Percentiles rank a stretch among this genome's conserved stretches.
These are phyloP conservation scores for Ogataea naganishii DNA, from an alignment of 805 yeast species.

Conservation along the genomic window DNA sequence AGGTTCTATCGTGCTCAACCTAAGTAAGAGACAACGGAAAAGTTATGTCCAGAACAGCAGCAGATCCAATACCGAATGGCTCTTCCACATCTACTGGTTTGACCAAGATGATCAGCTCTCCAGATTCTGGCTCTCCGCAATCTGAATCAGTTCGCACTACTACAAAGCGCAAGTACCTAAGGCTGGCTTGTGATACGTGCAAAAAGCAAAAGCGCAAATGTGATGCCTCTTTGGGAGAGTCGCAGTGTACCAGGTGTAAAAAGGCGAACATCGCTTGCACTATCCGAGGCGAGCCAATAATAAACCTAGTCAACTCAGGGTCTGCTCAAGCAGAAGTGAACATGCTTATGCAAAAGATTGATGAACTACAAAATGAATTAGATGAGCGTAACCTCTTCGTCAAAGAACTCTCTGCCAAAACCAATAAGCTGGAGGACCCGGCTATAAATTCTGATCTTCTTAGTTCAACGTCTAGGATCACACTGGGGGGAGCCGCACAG, in stretches of 20 bases:
- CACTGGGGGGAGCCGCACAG: constrained; percentile 1
- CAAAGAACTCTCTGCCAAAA: not conserved
- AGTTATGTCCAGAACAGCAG: no score
- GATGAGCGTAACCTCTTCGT: constrained; percentile 1
- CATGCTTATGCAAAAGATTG: not conserved
- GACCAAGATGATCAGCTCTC: no score
- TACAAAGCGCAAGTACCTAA: no score
- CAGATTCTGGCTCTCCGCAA: constrained; percentile 1
- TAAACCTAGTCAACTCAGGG: constrained; percentile 10
- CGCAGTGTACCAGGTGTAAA: constrained; percentile 8
- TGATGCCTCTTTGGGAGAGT: constrained; percentile 15
- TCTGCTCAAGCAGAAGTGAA: constrained; percentile 7
- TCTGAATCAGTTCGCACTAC: constrained; percentile 2
- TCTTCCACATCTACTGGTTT: no score
- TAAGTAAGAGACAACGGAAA: no score
- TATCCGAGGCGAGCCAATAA: constrained; percentile 7
- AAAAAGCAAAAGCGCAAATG: constrained; percentile 13
- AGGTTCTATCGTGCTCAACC: no score
- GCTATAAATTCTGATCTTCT: no score
- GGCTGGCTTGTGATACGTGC: constrained; percentile 14
- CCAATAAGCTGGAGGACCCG: not conserved
- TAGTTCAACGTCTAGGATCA: not conserved
- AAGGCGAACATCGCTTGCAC: constrained; percentile 11
- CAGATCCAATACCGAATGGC: no score
- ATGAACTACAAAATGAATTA: not conserved